Conservation (phyloP, 305 asterid genomes). For the Salvia sclarea region DNA sequence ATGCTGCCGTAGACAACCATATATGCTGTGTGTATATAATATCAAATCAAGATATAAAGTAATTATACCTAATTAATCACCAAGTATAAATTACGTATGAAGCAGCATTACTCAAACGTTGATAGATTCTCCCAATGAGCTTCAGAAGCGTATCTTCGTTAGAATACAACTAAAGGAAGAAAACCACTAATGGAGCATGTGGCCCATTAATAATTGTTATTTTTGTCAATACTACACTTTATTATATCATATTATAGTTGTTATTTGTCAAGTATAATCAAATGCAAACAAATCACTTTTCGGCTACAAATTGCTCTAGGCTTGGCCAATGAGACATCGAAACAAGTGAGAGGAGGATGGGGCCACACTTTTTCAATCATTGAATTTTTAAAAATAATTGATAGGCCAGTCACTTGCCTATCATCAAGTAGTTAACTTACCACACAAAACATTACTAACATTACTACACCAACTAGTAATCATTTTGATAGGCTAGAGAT, state of each 20-base stretch:
- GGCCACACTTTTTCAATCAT: constrained; percentile 21
- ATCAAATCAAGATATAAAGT: no score
- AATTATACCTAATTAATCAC: no score
- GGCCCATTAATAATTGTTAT: neutral
- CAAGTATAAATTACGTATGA: no score
- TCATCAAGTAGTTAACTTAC: neutral
- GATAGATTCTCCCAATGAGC: no score
- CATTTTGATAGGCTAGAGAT: neutral
- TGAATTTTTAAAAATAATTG: neutral
- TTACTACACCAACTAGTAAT: neutral
- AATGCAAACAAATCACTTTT: constrained; percentile 8
- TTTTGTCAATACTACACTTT: neutral
- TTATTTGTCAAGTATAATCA: neutral
- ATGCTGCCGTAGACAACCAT: no score
- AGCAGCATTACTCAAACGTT: no score
- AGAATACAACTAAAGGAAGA: no score
- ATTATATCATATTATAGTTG: neutral
- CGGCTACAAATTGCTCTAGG: constrained; percentile 5
- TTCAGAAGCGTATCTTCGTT: no score
- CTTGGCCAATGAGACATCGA: neutral
- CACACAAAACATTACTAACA: neutral
- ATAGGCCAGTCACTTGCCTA: constrained; percentile 21
- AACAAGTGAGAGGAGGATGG: constrained; percentile 6
- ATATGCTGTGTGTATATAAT: no score
- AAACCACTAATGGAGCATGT: neutral